Evolutionary conservation across 1,284 basidiomycete genomes (phyloP).

Genomic region (Trichosporon sp.): DNA sequence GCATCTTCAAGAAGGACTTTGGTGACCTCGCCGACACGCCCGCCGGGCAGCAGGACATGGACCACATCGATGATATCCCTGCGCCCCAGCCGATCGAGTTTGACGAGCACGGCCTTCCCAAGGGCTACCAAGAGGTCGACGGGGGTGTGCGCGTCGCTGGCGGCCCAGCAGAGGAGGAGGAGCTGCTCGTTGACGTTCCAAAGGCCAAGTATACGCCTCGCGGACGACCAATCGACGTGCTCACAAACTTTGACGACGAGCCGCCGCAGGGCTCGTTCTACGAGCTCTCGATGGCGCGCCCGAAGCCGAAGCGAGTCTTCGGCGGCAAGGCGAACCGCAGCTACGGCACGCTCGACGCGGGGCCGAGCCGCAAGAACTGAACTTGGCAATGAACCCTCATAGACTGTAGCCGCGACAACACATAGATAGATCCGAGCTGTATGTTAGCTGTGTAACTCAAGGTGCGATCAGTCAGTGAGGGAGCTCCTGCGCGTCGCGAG

Average conservation of each 20-base stretch:
- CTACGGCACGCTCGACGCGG: conserved; percentile 11
- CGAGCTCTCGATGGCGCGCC: conserved; percentile 11
- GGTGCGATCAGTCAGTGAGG: neutral
- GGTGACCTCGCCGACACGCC: conserved; percentile 49
- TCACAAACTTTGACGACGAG: neutral
- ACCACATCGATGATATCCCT: conserved; percentile 20
- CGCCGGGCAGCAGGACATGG: conserved; percentile 29
- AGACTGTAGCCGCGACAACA: conserved; percentile 8
- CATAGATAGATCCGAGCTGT: conserved; percentile 4
- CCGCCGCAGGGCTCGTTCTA: conserved; percentile 14
- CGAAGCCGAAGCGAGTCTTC: neutral
- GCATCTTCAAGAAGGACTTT: conserved; percentile 54
- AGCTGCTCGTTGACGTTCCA: conserved; percentile 32
- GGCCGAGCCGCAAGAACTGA: conserved; percentile 13
- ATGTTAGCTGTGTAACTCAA: conserved; percentile 4
- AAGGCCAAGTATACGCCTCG: neutral
- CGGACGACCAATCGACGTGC: conserved; percentile 7
- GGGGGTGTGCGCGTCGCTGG: conserved; percentile 49
- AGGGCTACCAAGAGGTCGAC: conserved; percentile 48
- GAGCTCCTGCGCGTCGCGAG: neutral
- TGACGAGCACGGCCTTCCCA: conserved; percentile 36
- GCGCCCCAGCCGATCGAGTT: conserved; percentile 29
- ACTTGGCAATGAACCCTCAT: neutral
- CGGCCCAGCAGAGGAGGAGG: conserved; percentile 16
- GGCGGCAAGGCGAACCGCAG: conserved; percentile 12